Evolutionary conservation across 2,329 filamentous ascomycete species (phyloP), one percentile per base, ranked within the genome.

Genomic region (Cercospora zeina): DNA sequence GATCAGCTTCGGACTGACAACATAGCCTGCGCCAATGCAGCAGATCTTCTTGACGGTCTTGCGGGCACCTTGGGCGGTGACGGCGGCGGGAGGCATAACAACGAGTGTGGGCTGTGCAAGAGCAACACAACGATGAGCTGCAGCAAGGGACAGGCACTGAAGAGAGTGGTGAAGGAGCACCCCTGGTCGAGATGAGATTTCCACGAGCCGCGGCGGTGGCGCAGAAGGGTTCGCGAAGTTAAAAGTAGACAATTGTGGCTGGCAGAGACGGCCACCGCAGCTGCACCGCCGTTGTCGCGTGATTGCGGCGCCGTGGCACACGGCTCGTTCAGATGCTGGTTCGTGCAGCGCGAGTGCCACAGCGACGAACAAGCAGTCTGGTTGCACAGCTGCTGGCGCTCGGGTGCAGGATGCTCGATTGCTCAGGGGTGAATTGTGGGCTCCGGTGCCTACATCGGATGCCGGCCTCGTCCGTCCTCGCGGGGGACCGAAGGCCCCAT

Each of bases 21-120:
- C 87, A 74, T 91, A 91, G 68, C 89, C 89, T 68, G 89, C 89
- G 54, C 89, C 89, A 65, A 91, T 85, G 72, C 87, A 90, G 76
- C 88, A 90, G 57, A 91, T 86, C 71, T 84, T 87, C 54, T 63
- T 66, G 33, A 68, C 62, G 3, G 55, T 49, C 31, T 60, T 62
- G n/a, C 56, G 62, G 49, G 50, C 33, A 31, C 39, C 49, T 19
- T 49, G 16, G 14, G 55, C 24, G 33, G 56, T 37, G 9, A 45
- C 33, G 31, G 51, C 42, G n/a, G 56, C 45, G 9, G 49, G 19
- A 33, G 58, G 11, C 55, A 61, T 64, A 19, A 10, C 37, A 19
- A 10, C 37, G 54, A 37, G 49, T 39, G 24, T 33, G 24, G 19
- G 31, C 37, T 13, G 31, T 33, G 30, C n/a, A 37, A 50, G 56